phyloP scores from a whole-genome alignment of 129 eudicot species.

The Apium graveolens region DNA sequence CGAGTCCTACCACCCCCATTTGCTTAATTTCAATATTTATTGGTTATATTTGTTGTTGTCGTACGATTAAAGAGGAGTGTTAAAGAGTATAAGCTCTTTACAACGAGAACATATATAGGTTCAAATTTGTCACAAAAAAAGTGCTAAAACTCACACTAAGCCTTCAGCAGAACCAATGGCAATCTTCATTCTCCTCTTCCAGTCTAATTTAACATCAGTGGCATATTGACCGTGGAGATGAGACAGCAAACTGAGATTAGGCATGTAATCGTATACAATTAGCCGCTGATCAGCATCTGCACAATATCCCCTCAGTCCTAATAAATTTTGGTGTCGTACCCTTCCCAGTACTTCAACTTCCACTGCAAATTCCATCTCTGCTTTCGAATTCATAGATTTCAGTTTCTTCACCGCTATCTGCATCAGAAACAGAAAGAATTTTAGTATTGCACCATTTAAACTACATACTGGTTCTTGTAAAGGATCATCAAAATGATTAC shows the following conservation, averaged over 20 bases:
- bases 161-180: conserved; percentile 78
- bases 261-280: conserved; percentile 87
- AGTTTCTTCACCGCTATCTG: conserved; percentile 84
- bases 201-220: conserved; percentile 54
- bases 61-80: too few species aligned
- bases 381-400: conserved; percentile 81
- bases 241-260: conserved; percentile 74
- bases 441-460: background rate
- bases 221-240: conserved; percentile 77
- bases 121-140: background rate
- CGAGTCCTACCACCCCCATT: too few species aligned
- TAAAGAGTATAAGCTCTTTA: too few species aligned
- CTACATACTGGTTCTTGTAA: background rate
- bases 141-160: conserved; percentile 41
- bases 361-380: conserved; percentile 88
- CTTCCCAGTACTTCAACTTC: conserved; percentile 88
- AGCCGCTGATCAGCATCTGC: conserved; percentile 64
- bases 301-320: conserved; percentile 75
- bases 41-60: too few species aligned
- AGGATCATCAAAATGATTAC: conserved; percentile 18
- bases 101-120: background rate
- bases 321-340: conserved; percentile 71
- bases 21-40: too few species aligned
- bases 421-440: background rate
- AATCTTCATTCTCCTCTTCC: conserved; percentile 66